These are phyloP conservation scores for Pythium vanterpoolii DNA, from an alignment of 352 stramenopile genomes.

Conservation along the genomic window DNA sequence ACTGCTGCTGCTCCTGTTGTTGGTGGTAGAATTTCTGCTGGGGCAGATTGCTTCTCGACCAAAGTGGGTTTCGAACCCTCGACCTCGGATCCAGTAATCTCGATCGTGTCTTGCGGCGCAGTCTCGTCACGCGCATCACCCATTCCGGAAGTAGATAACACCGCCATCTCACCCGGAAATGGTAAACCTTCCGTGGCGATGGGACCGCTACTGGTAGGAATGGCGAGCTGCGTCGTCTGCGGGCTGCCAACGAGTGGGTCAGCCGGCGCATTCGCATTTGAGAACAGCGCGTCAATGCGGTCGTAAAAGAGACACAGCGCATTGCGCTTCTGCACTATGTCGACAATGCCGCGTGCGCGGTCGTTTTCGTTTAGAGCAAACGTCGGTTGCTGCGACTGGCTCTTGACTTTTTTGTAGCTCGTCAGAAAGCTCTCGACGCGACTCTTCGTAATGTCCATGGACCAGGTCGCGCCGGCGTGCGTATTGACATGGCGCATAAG, in stretches of 20 bases:
- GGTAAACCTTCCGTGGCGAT: not conserved
- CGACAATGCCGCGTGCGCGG: constrained; percentile 18
- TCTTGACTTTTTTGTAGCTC: constrained; percentile 36
- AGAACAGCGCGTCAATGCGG: constrained; percentile 30
- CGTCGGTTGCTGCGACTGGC: constrained; percentile 7
- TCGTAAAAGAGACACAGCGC: constrained; percentile 26
- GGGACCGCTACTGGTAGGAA: too few species aligned
- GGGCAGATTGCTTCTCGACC: too few species aligned
- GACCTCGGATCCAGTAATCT: too few species aligned
- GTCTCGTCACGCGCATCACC: too few species aligned
- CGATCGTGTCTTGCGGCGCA: too few species aligned
- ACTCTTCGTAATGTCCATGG: constrained; percentile 45
- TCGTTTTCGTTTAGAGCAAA: constrained; percentile 23
- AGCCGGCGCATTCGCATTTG: constrained; percentile 2
- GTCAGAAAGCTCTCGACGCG: constrained; percentile 57
- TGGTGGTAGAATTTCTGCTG: too few species aligned
- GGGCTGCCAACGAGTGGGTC: not conserved
- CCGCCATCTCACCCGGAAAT: too few species aligned
- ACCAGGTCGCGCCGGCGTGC: constrained; percentile 33
- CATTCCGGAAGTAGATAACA: too few species aligned
- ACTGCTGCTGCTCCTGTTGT: not conserved
- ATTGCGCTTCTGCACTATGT: constrained; percentile 21
- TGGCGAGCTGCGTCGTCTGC: not conserved
- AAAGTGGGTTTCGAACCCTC: too few species aligned
- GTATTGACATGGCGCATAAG: constrained; percentile 52